phyloP scores from a whole-genome alignment of 2,329 filamentous ascomycete genomes.

The Akanthomyces lecanii region DNA sequence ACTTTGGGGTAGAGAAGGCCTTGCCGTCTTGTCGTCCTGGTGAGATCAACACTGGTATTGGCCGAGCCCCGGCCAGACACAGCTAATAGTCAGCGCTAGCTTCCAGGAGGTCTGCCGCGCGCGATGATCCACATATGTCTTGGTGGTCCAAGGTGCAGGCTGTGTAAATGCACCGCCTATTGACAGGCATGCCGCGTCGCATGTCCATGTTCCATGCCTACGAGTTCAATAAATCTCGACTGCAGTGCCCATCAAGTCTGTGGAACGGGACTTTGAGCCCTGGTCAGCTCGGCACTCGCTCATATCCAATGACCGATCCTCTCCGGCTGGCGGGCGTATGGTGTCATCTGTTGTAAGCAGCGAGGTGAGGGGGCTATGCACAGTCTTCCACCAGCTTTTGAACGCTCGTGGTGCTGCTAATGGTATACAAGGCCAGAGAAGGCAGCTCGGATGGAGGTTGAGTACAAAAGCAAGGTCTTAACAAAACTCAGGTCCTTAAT shows the following conservation, averaged over 20 bases:
- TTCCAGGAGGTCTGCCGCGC: conserved; percentile 7
- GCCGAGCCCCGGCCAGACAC: neutral
- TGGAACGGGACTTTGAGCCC: neutral
- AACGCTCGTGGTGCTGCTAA: too few relatives aligned
- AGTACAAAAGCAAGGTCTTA: too few relatives aligned
- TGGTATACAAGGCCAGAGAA: too few relatives aligned
- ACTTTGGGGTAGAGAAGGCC: neutral
- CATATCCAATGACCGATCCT: neutral
- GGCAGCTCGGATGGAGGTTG: too few relatives aligned
- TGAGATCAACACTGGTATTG: neutral
- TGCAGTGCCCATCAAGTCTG: neutral
- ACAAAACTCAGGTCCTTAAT: too few relatives aligned
- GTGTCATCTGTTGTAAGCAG: too few relatives aligned
- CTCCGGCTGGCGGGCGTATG: neutral
- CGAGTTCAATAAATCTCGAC: neutral
- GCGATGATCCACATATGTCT: conserved; percentile 1
- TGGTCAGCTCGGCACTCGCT: conserved; percentile 2
- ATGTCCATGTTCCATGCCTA: neutral
- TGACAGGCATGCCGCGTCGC: neutral
- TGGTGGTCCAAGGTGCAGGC: neutral
- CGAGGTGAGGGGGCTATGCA: too few relatives aligned
- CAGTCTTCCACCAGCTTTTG: too few relatives aligned
- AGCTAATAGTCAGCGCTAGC: conserved; percentile 1
- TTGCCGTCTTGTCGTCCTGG: neutral
- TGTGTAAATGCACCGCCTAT: neutral